Base-by-base conservation (phyloP, 2,329 filamentous ascomycete genomes). In the Ophiosphaerella korrae region DNA sequence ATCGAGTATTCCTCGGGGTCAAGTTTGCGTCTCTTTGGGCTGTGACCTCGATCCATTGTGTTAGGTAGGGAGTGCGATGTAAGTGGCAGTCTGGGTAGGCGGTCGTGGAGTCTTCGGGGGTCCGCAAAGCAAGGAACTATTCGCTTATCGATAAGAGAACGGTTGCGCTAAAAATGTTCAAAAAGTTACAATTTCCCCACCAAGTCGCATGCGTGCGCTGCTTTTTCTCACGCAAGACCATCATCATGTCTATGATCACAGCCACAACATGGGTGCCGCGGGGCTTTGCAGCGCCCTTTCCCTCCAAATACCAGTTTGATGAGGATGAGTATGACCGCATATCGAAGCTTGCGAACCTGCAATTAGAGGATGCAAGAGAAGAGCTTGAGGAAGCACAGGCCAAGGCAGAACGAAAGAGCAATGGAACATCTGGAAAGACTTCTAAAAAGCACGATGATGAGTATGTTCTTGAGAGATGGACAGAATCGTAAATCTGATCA, bases 281-380 rank as follows among this genome's bases (percentile, higher is more conserved):
- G 46, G 78, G 78, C 14, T 77, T 78, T 60, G 78, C 79, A 45
- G 78, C 78, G 26, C 75, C 77, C 34, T 78, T 79, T 47, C 79
- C 79, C 0, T 75, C 73, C 7, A 77, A 77, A 63, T 80, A 80
- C 53, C 71, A 74, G 31, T 79, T 81, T 62, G 77, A 80, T 68
- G 78, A 80, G 50, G 78, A 79, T 57, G 79, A 81, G 57, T 80
- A 78, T 55, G 75, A 75, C 52, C 74, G 79, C 46, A 81, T 81
- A 53, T 74, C 77, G 31, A 75, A 80, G 65, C 74, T 80, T 24
- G 78, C 78, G n/a, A 79, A 80, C 57, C 70, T 80, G 39, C 88
- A 96, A 76, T 83, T 97, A 29, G 90, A 97, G 68, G 94, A 97
- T 75, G 94, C 94, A 23, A 88, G 93, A 68, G 89, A 92, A 24